Conservation (phyloP, 306 rosid genomes). For the Carpinus viminea region DNA sequence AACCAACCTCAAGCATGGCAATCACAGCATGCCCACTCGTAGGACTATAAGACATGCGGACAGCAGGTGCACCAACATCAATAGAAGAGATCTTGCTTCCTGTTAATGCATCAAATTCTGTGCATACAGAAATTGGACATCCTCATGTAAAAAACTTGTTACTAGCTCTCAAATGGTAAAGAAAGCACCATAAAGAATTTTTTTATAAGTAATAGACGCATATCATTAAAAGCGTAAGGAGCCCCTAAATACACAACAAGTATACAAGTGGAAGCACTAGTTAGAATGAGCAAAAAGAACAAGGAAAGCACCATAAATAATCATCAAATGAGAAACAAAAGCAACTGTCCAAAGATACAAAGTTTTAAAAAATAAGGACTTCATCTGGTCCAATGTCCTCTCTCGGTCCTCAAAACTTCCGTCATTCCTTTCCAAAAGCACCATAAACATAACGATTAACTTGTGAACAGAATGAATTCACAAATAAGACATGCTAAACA, state of each 20-base stretch:
- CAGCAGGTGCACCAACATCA: constrained; percentile 88
- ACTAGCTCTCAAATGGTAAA: constrained; percentile 10
- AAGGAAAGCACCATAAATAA: no score
- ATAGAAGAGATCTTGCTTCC: constrained; percentile 91
- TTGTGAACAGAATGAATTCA: not conserved
- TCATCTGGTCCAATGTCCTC: no score
- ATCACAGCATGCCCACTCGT: constrained; percentile 86
- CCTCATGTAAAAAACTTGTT: constrained; percentile 4
- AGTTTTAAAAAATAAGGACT: no score
- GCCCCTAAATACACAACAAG: no score
- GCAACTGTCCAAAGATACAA: no score
- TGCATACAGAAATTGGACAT: constrained; percentile 27
- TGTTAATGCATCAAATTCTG: constrained; percentile 93
- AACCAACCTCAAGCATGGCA: constrained; percentile 79
- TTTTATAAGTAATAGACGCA: no score
- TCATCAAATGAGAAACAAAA: no score
- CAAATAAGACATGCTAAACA: not conserved
- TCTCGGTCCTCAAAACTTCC: no score
- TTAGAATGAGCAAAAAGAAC: no score
- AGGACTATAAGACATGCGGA: constrained; percentile 91
- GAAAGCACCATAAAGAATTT: not conserved
- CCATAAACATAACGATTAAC: not conserved
- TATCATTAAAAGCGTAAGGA: no score
- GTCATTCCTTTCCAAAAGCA: not conserved
- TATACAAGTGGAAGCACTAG: no score